A percentile compares a stretch with the other conserved stretches of the same genome.
These are phyloP conservation scores for Macrolepiota fuliginosa DNA, from an alignment of 768 basidiomycete genomes.

Conservation along the genomic window DNA sequence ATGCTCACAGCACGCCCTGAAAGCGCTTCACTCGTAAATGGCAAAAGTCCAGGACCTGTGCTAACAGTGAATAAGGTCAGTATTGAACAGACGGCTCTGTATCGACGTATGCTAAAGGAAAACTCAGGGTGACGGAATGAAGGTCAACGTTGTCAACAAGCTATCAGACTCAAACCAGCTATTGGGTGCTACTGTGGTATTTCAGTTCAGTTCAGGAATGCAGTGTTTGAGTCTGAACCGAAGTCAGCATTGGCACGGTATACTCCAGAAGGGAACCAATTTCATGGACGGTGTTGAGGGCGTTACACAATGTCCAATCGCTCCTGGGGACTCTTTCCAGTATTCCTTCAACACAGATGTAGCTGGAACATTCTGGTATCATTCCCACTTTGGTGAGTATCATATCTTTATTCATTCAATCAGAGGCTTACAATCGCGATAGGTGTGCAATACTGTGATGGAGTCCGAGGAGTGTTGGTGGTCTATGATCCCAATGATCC, in stretches of 20 bases:
- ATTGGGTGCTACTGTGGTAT: slow-evolving; percentile 28
- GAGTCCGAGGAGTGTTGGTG: slow-evolving; percentile 21
- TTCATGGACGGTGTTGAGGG: slow-evolving; percentile 43
- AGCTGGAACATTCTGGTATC: slow-evolving; percentile 36
- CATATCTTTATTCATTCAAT: neutral
- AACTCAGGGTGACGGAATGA: slow-evolving; percentile 31
- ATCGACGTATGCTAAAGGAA: neutral
- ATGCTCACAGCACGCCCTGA: neutral
- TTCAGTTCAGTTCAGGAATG: slow-evolving; percentile 1
- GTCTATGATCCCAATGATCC: slow-evolving; percentile 24
- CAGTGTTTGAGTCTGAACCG: neutral
- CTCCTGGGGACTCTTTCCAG: slow-evolving; percentile 37
- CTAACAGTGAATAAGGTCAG: slow-evolving; percentile 25
- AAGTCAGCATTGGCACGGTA: slow-evolving; percentile 51
- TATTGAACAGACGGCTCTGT: neutral
- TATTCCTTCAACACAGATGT: slow-evolving; percentile 35
- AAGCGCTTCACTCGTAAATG: slow-evolving; percentile 25
- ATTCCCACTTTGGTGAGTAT: slow-evolving; percentile 28
- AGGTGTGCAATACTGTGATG: slow-evolving; percentile 25
- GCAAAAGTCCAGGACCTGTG: slow-evolving; percentile 26
- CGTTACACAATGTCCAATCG: slow-evolving; percentile 49
- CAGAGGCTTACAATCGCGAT: neutral
- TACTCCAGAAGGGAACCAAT: slow-evolving; percentile 39
- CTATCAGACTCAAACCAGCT: slow-evolving; percentile 36
- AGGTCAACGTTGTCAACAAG: slow-evolving; percentile 43